Evolutionary conservation across 2,329 filamentous ascomycete genomes (phyloP).

Genomic region (Chalara sp.): DNA sequence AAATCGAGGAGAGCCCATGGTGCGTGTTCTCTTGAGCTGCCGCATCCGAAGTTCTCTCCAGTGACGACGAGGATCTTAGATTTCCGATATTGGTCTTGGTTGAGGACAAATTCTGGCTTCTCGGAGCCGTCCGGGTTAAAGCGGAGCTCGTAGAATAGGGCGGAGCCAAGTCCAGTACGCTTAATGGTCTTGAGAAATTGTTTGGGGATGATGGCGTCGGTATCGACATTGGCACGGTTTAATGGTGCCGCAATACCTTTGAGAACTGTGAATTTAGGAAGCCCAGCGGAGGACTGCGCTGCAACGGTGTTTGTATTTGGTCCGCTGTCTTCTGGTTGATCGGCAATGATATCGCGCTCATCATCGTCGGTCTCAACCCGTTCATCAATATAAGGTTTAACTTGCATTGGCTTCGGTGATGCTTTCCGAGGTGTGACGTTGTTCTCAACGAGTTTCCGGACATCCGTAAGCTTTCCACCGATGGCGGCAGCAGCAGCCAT

Average conservation of each 20-base stretch:
- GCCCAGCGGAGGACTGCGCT: conserved; percentile 49
- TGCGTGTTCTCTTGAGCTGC: conserved; percentile 86
- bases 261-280: conserved; percentile 76
- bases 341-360: conserved; percentile 45
- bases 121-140: conserved; percentile 68
- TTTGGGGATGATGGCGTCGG: conserved; percentile 98
- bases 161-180: conserved; percentile 83
- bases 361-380: conserved; percentile 42
- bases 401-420: conserved; percentile 16
- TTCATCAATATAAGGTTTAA: conserved; percentile 47
- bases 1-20: conserved; percentile 97
- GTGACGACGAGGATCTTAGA: conserved; percentile 89
- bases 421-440: conserved; percentile 29
- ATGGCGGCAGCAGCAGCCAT: conserved; percentile 93
- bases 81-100: conserved; percentile 77
- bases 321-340: conserved; percentile 55
- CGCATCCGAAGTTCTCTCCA: conserved; percentile 92
- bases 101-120: conserved; percentile 79
- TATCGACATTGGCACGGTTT: conserved; percentile 88
- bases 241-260: conserved; percentile 85
- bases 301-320: conserved; percentile 58
- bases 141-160: conserved; percentile 80
- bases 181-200: conserved; percentile 99
- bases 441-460: conserved; percentile 68
- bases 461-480: conserved; percentile 84